Conservation (phyloP, 768 basidiomycete genomes). For the Panaeolus papilionaceus region DNA sequence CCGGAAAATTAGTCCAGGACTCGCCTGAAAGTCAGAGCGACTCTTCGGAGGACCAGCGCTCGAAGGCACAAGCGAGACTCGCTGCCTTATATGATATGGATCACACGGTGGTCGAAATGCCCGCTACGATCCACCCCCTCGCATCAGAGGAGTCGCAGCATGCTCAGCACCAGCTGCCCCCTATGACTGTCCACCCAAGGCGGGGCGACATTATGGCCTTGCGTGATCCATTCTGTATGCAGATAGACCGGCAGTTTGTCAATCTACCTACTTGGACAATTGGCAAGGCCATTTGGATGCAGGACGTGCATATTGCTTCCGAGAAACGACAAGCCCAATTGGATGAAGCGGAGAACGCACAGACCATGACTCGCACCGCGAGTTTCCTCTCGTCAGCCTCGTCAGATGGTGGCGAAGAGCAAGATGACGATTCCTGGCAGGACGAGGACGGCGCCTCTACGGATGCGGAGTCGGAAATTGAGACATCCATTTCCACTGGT, state of each 20-base stretch:
- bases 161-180: slow-evolving; percentile 31
- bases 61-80: slow-evolving; percentile 2
- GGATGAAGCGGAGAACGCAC: slow-evolving; percentile 14
- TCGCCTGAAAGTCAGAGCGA: slow-evolving; percentile 3
- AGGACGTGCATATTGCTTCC: slow-evolving; percentile 53
- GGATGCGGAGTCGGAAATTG: slow-evolving; percentile 36
- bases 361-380: slow-evolving; percentile 2
- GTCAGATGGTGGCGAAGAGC: not conserved
- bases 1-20: slow-evolving; percentile 25
- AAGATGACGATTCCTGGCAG: slow-evolving; percentile 13
- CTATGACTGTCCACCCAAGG: slow-evolving; percentile 60
- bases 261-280: slow-evolving; percentile 69
- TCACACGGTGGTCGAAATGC: not conserved
- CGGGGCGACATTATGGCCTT: slow-evolving; percentile 66
- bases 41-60: not conserved
- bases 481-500: slow-evolving; percentile 38
- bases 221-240: slow-evolving; percentile 60
- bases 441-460: slow-evolving; percentile 29
- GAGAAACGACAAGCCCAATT: slow-evolving; percentile 23
- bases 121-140: slow-evolving; percentile 15
- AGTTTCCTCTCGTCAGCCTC: not conserved
- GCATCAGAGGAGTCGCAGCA: not conserved
- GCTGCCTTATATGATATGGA: slow-evolving; percentile 5
- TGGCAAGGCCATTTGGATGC: slow-evolving; percentile 68
- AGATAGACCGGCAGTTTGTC: slow-evolving; percentile 66